Percentiles rank a stretch among this genome's conserved stretches.
Evolutionary conservation across 2,329 filamentous ascomycete species (phyloP).

Genomic region (Alternaria sp.): DNA sequence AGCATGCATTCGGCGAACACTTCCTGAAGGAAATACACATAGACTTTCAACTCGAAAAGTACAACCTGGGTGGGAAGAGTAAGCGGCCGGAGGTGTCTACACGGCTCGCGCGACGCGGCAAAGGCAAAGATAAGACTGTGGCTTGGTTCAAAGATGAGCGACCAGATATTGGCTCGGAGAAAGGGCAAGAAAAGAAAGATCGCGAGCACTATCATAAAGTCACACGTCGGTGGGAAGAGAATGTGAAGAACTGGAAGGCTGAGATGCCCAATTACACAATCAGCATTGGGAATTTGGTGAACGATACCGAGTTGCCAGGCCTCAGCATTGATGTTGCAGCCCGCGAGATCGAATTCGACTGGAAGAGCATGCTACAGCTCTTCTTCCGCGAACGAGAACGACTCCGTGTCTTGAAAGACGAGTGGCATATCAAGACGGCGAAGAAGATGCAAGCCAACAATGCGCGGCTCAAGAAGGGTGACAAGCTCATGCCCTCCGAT

Average conservation of each 20-base stretch:
- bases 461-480: constrained; percentile 20
- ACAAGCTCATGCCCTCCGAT: constrained; percentile 22
- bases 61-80: constrained; percentile 45
- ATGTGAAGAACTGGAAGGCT: constrained; percentile 30
- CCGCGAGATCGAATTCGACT: constrained; percentile 38
- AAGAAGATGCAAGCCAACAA: constrained; percentile 22
- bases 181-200: constrained; percentile 5
- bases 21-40: constrained; percentile 35
- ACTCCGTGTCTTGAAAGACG: constrained; percentile 16
- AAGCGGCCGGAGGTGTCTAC: constrained; percentile 38
- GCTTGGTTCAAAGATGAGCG: constrained; percentile 32
- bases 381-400: constrained; percentile 46
- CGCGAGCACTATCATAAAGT: constrained; percentile 21
- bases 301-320: constrained; percentile 42
- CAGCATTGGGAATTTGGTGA: constrained; percentile 39
- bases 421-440: constrained; percentile 18
- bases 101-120: constrained; percentile 29
- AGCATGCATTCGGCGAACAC: constrained; percentile 40
- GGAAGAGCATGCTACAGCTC: constrained; percentile 38
- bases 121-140: constrained; percentile 17
- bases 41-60: constrained; percentile 43
- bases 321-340: constrained; percentile 29
- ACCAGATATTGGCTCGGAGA: constrained; percentile 6
- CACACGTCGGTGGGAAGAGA: constrained; percentile 41
- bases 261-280: constrained; percentile 47